These are phyloP conservation scores for Glomus cerebriforme DNA, from an alignment of 192 early-diverging fungal genomes.

Conservation along the genomic window DNA sequence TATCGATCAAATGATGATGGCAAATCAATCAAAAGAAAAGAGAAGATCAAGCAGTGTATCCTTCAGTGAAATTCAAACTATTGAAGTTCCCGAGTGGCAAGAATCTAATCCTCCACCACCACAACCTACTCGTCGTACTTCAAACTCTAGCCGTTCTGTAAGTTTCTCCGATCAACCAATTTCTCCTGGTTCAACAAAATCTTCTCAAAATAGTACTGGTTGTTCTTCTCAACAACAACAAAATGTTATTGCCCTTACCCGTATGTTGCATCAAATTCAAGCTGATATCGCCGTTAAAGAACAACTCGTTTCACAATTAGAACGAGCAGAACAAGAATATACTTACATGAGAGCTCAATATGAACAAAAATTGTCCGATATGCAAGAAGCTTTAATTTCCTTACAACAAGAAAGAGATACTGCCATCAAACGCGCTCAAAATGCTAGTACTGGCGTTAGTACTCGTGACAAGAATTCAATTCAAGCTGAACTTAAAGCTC, in stretches of 20 bases:
- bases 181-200: slow-evolving; percentile 9
- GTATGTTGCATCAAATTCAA: slow-evolving; percentile 62
- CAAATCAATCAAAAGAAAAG: slow-evolving; percentile 10
- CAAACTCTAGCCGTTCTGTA: slow-evolving; percentile 28
- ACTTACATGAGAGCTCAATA: slow-evolving; percentile 62
- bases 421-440: slow-evolving; percentile 56
- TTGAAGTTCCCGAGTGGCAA: slow-evolving; percentile 29
- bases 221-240: slow-evolving; percentile 37
- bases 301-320: slow-evolving; percentile 59
- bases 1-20: slow-evolving; percentile 34
- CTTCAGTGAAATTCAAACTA: slow-evolving; percentile 30
- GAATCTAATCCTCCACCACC: slow-evolving; percentile 12
- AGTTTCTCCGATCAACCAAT: slow-evolving; percentile 23
- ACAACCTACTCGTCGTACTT: slow-evolving; percentile 21
- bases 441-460: slow-evolving; percentile 32
- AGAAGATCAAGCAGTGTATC: slow-evolving; percentile 25
- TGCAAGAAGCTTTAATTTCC: slow-evolving; percentile 60
- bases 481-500: slow-evolving; percentile 42
- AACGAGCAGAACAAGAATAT: slow-evolving; percentile 58
- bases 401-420: slow-evolving; percentile 63
- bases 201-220: slow-evolving; percentile 24
- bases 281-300: slow-evolving; percentile 62
- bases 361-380: slow-evolving; percentile 65
- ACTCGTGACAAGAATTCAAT: slow-evolving; percentile 46
- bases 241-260: slow-evolving; percentile 26